These are phyloP conservation scores for Polysphondylium violaceum DNA, from an alignment of 78 protist genomes.

Conservation along the genomic window DNA sequence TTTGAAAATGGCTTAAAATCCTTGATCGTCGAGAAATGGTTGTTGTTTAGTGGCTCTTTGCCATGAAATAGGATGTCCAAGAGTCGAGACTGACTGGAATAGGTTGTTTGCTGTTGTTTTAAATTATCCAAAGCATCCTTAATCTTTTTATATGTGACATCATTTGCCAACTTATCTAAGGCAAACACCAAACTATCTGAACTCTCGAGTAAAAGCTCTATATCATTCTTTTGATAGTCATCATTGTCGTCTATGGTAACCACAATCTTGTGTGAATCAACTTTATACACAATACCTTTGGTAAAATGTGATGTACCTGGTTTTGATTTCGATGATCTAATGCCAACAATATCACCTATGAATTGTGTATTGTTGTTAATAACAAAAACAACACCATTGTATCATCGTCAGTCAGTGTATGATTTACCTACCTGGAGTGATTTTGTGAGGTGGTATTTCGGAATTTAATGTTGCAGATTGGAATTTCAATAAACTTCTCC, in stretches of 20 bases:
- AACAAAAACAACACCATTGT: neutral
- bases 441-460: constrained; percentile 27
- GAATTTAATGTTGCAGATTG: neutral
- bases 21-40: neutral
- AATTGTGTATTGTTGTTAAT: constrained; percentile 5
- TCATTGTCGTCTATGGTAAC: constrained; percentile 42
- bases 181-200: constrained; percentile 4
- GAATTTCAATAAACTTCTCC: constrained; percentile 40
- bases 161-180: constrained; percentile 78
- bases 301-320: constrained; percentile 23
- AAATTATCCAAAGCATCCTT: constrained; percentile 45
- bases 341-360: constrained; percentile 72
- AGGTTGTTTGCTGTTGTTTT: neutral
- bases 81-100: neutral
- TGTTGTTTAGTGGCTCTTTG: neutral
- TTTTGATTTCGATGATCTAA: constrained; percentile 53
- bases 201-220: neutral
- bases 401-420: neutral
- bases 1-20: neutral
- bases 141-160: constrained; percentile 84
- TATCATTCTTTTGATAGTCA: neutral
- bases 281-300: constrained; percentile 64
- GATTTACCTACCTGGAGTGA: constrained; percentile 15
- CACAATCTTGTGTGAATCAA: constrained; percentile 16
- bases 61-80: constrained; percentile 8